Evolutionary conservation across 768 basidiomycete genomes (phyloP).

Genomic region (Boletus fagicola): DNA sequence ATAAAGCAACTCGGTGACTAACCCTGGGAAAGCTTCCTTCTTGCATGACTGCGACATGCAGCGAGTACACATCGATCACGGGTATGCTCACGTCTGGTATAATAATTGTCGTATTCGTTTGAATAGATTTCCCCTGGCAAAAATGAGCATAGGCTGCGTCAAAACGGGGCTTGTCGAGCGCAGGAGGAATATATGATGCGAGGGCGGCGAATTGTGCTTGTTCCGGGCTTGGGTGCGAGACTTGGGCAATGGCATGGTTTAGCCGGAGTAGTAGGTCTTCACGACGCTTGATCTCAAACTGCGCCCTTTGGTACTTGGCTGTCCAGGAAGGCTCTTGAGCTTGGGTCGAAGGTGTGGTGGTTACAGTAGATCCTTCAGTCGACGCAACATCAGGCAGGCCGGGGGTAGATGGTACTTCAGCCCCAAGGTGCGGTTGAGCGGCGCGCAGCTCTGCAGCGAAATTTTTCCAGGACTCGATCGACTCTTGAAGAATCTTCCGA

Average conservation of each 20-base stretch:
- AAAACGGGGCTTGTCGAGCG: slow-evolving; percentile 30
- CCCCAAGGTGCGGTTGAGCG: slow-evolving; percentile 14
- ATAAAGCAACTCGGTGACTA: slow-evolving; percentile 8
- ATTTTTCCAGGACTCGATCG: slow-evolving; percentile 25
- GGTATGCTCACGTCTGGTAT: slow-evolving; percentile 29
- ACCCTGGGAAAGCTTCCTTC: slow-evolving; percentile 32
- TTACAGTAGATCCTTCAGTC: background rate
- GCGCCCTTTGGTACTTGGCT: slow-evolving; percentile 23
- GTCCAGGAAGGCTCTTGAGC: slow-evolving; percentile 21
- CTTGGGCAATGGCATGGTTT: slow-evolving; percentile 29
- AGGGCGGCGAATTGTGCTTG: slow-evolving; percentile 28
- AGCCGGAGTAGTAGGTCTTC: slow-evolving; percentile 28
- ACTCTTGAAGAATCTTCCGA: slow-evolving; percentile 26
- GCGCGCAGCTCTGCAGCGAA: slow-evolving; percentile 21
- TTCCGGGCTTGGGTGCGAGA: slow-evolving; percentile 22
- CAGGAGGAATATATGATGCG: slow-evolving; percentile 28
- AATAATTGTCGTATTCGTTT: slow-evolving; percentile 27
- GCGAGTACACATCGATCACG: slow-evolving; percentile 29
- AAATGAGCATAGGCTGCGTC: slow-evolving; percentile 29
- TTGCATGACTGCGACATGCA: slow-evolving; percentile 35
- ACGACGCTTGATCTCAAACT: slow-evolving; percentile 32
- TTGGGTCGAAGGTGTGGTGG: slow-evolving; percentile 3
- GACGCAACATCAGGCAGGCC: background rate
- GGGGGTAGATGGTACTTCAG: background rate
- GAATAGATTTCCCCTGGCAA: slow-evolving; percentile 28